Conservation (phyloP, 2,329 filamentous ascomycete genomes). For the Colletotrichum spinosum region DNA sequence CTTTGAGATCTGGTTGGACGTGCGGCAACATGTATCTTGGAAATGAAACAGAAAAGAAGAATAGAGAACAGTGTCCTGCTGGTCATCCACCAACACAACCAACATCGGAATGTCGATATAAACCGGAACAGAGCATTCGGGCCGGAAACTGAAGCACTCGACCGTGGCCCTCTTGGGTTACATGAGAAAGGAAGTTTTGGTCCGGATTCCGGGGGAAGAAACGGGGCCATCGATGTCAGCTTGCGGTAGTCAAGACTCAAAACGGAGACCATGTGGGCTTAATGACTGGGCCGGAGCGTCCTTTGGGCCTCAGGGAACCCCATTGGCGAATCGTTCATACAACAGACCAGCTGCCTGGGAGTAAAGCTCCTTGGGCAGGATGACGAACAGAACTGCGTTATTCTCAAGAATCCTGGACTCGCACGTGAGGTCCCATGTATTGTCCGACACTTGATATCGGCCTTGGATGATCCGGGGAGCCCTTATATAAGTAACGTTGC, state of each 20-base stretch:
- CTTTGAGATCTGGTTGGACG: no score
- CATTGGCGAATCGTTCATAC: constrained; percentile 11
- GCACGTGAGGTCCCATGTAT: neutral
- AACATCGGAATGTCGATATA: neutral
- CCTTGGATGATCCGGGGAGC: no score
- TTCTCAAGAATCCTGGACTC: neutral
- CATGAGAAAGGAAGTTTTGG: constrained; percentile 32
- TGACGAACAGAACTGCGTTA: constrained; percentile 30
- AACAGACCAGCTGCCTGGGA: constrained; percentile 3
- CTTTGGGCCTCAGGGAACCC: neutral
- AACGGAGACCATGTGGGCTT: constrained; percentile 34
- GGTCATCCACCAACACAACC: no score
- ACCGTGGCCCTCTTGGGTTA: neutral
- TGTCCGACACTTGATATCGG: neutral
- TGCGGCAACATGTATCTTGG: no score
- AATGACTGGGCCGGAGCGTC: constrained; percentile 35
- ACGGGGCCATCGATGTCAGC: constrained; percentile 28
- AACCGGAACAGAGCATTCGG: neutral
- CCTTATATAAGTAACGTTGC: no score
- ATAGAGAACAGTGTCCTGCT: no score
- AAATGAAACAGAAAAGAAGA: no score
- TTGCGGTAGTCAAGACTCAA: constrained; percentile 9
- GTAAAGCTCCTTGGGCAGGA: constrained; percentile 14
- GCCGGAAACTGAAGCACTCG: constrained; percentile 9
- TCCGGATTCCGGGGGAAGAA: constrained; percentile 27